Conservation (phyloP, 2,329 filamentous ascomycete species). For the Fusarium oxysporum region DNA sequence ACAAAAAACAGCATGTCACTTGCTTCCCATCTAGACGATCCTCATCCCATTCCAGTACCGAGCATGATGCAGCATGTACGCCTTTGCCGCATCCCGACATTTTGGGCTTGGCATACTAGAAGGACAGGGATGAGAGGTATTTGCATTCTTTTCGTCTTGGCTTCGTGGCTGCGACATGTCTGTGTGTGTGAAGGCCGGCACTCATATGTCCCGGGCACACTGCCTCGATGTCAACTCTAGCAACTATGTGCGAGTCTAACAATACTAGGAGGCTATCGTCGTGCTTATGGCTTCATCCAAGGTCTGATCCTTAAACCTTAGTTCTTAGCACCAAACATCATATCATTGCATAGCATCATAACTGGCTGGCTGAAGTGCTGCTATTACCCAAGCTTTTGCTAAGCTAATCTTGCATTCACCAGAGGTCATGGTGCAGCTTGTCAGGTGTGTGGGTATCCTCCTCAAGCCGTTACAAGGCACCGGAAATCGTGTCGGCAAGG, state of each 20-base stretch:
- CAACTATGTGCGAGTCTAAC: background rate
- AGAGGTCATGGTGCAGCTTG: background rate
- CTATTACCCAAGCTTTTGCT: background rate
- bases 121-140: background rate
- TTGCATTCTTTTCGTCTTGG: background rate
- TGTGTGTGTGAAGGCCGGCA: conserved; percentile 1
- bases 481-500: background rate
- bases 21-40: background rate
- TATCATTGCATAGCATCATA: background rate
- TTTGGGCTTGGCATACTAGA: background rate
- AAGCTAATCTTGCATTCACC: background rate
- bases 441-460: background rate
- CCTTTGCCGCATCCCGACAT: conserved; percentile 5
- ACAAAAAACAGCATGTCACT: background rate
- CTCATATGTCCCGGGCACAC: background rate
- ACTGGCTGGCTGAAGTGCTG: background rate
- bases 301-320: background rate
- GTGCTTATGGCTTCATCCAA: background rate
- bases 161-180: background rate
- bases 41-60: background rate
- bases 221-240: background rate
- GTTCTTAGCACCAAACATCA: background rate
- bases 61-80: background rate
- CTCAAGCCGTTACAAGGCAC: background rate
- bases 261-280: background rate